phyloP scores from a whole-genome alignment of 257 asterid species.

The Parsonsia alboflavescens region DNA sequence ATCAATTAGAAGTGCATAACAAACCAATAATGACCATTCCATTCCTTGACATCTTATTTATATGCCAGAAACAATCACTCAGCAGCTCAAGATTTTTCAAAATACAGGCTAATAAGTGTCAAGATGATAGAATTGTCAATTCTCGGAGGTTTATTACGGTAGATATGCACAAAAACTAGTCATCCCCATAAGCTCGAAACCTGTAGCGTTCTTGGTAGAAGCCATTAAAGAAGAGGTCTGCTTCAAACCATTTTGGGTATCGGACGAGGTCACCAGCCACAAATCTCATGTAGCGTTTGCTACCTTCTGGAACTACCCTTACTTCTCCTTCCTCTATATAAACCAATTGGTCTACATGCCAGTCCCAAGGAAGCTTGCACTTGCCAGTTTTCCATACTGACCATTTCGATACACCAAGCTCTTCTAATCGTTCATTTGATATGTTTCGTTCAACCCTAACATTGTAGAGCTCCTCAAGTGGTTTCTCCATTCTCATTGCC shows the following conservation, averaged over 20 bases:
- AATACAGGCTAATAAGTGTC: not conserved
- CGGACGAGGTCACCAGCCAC: constrained; percentile 89
- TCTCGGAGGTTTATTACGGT: not conserved
- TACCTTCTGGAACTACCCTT: constrained; percentile 92
- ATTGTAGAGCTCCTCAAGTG: constrained; percentile 85
- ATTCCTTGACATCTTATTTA: not conserved
- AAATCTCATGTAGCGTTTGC: constrained; percentile 65
- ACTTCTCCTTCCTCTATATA: constrained; percentile 97
- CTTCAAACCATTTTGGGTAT: constrained; percentile 96
- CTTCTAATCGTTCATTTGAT: constrained; percentile 48
- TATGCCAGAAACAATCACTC: not conserved
- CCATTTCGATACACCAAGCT: constrained; percentile 77
- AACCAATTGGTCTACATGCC: constrained; percentile 95
- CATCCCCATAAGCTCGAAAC: constrained; percentile 89
- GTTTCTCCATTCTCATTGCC: constrained; percentile 62
- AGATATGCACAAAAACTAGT: constrained; percentile 22
- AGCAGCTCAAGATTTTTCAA: not conserved
- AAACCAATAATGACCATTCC: not conserved
- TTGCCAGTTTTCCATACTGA: constrained; percentile 89
- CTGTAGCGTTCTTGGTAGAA: constrained; percentile 87
- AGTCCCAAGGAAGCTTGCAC: constrained; percentile 93
- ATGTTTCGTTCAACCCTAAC: constrained; percentile 75
- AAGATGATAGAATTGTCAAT: not conserved
- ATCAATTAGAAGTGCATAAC: not conserved
- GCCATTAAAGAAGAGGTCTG: constrained; percentile 81